Evolutionary conservation across 192 early-diverging fungal genomes (phyloP), one percentile per base, ranked within the genome.

Genomic region (Backusella luteola): DNA sequence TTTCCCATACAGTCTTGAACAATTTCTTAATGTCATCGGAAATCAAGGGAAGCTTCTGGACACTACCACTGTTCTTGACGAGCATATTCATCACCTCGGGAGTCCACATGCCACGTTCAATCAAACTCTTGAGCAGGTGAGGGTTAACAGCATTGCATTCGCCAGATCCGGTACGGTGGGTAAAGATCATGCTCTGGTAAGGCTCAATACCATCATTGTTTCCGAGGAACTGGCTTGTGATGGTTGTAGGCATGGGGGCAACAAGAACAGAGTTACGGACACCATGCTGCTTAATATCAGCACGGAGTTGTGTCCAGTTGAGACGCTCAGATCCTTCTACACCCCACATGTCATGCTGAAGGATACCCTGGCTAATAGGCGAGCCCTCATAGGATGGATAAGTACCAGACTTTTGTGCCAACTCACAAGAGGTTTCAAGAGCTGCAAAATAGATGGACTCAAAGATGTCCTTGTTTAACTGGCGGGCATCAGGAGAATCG

Each of bases 111-210:
- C 91, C 91, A 75, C 94, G 90, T 76, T 96, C 92, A 9, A 94
- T 96, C 76, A 98, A 85, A 66, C 97, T 96, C 73, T 95, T 96
- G 56, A 98, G 85, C 84, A 98, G 84, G 80, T 97, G 96, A 66
- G 91, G 94, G 85, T 98, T 98, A 68, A 98, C 96, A 34, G 97
- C 94, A 83, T 97, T 96, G 90, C 97, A 98, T 86, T 98, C 97
- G 63, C 97, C 97, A 34, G 93, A 91, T 75, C 95, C 81, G 19
- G 97, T 95, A 34, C 96, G 93, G 19, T 96, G 90, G 41, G 94
- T 95, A 86, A 97, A 98, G 71, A 98, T 93, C 85, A 97, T 97
- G 83, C 89, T 91, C n/a, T 91, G 93, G 69, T 93, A 95, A 4
- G 92, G 93, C 80, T 93, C 96, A 81, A 96, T 97, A 83, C 95